These are phyloP conservation scores for Linnemannia exigua DNA, from an alignment of 192 early-diverging fungal genomes.

Conservation along the genomic window DNA sequence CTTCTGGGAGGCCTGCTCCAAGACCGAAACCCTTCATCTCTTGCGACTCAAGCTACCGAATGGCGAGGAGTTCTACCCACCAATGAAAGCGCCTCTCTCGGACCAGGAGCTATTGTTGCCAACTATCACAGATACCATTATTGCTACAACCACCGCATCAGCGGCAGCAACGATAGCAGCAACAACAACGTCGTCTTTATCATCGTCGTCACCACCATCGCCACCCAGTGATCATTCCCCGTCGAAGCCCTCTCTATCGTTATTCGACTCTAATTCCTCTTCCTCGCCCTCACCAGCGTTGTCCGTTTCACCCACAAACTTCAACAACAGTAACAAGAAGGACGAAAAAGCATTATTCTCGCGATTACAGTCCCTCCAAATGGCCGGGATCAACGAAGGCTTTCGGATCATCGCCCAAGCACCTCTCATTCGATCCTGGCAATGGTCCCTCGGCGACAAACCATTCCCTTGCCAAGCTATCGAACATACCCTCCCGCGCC, in stretches of 20 bases:
- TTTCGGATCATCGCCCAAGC: background rate
- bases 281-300: background rate
- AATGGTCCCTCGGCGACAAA: background rate
- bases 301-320: no score
- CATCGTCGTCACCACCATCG: background rate
- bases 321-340: background rate
- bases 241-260: background rate
- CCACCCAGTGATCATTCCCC: background rate
- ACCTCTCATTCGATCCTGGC: background rate
- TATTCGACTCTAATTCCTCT: background rate
- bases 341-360: background rate
- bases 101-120: background rate
- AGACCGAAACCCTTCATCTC: background rate
- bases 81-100: background rate
- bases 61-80: background rate
- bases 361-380: background rate
- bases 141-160: no score
- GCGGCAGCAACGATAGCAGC: no score
- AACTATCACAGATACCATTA: no score
- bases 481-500: background rate
- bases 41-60: background rate
- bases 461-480: background rate
- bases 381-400: background rate
- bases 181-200: background rate
- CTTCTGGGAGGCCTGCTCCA: constrained; percentile 12